Evolutionary conservation across 176 grass and related monocot genomes (phyloP).

Genomic region (Themeda triandra): DNA sequence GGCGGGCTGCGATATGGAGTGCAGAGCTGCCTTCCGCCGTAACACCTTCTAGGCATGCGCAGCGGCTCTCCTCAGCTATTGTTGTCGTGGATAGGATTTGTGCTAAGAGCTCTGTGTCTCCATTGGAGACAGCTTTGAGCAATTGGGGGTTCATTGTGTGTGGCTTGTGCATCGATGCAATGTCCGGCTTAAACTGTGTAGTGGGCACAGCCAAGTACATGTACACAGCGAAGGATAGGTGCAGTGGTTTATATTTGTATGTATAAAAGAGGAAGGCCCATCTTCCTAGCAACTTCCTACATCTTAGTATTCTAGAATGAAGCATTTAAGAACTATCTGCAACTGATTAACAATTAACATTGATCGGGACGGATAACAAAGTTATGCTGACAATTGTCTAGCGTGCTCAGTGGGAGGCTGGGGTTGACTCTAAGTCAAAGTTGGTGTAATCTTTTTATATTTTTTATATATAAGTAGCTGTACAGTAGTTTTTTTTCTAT

Average conservation of each 20-base stretch:
- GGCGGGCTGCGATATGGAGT: not conserved
- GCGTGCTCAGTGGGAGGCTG: not conserved
- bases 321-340: too few relatives aligned
- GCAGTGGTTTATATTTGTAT: too few relatives aligned
- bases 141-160: not conserved
- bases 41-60: not conserved
- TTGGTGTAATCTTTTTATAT: not conserved
- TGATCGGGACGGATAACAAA: too few relatives aligned
- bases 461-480: not conserved
- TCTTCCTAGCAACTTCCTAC: too few relatives aligned
- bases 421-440: not conserved
- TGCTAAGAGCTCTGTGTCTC: not conserved
- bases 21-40: not conserved
- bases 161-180: not conserved
- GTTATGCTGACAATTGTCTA: not conserved
- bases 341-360: too few relatives aligned
- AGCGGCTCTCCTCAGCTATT: not conserved
- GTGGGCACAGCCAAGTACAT: too few relatives aligned
- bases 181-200: too few relatives aligned
- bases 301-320: too few relatives aligned
- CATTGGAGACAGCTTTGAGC: not conserved
- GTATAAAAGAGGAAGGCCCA: too few relatives aligned
- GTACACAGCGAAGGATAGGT: too few relatives aligned
- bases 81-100: not conserved
- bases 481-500: not conserved